Conservation (phyloP, 2,329 filamentous ascomycete species). For the Fonsecaea nubica region DNA sequence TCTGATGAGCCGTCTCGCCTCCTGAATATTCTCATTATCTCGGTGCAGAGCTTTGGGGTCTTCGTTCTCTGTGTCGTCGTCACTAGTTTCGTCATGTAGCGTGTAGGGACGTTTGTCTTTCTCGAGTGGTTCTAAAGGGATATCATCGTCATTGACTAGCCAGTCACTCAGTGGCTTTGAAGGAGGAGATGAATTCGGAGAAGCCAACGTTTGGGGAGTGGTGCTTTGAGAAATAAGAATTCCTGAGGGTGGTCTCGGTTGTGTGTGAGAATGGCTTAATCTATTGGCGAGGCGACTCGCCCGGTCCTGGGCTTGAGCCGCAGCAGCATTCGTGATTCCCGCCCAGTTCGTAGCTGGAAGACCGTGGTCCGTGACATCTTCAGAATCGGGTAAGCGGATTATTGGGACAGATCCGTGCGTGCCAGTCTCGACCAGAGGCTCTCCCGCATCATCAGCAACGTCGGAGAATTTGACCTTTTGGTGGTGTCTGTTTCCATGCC, state of each 20-base stretch:
- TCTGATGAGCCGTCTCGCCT: conserved; percentile 34
- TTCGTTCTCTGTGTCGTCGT: conserved; percentile 34
- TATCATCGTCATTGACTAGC: conserved; percentile 39
- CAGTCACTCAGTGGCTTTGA: conserved; percentile 30
- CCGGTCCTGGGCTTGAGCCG: conserved; percentile 32
- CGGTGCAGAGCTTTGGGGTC: conserved; percentile 29
- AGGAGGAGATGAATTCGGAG: conserved; percentile 30
- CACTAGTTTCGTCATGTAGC: conserved; percentile 40
- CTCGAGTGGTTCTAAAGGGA: conserved; percentile 38
- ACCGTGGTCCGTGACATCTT: conserved; percentile 31
- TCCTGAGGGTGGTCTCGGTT: conserved; percentile 9
- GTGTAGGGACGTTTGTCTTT: conserved; percentile 38
- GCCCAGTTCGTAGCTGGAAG: conserved; percentile 23
- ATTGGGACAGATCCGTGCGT: conserved; percentile 22
- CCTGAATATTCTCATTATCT: conserved; percentile 34
- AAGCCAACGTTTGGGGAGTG: conserved; percentile 24
- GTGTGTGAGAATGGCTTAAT: conserved; percentile 26
- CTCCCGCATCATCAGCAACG: conserved; percentile 15
- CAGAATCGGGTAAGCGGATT: conserved; percentile 27
- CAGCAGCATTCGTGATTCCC: conserved; percentile 31
- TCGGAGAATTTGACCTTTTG: conserved; percentile 34
- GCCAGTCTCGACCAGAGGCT: neutral
- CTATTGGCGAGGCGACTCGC: conserved; percentile 31
- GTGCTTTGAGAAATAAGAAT: conserved; percentile 6
- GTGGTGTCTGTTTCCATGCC: conserved; percentile 12